Evolutionary conservation across 192 early-diverging fungal genomes (phyloP).

Genomic region (Endogone sp.): DNA sequence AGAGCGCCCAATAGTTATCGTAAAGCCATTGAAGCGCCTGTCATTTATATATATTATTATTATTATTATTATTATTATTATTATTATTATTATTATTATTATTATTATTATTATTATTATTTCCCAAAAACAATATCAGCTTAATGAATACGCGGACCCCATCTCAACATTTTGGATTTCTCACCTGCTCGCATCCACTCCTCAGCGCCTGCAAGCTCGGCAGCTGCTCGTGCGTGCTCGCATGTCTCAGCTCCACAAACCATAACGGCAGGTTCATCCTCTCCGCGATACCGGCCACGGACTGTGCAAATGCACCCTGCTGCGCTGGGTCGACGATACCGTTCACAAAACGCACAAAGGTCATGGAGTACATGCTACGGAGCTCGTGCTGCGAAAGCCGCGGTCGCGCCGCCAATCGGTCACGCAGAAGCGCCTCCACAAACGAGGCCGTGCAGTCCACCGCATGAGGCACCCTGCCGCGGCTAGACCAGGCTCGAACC

Average conservation of each 20-base stretch:
- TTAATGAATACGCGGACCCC: too few relatives aligned
- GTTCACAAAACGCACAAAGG: constrained; percentile 56
- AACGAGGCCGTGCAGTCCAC: constrained; percentile 62
- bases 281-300: constrained; percentile 43
- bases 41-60: neutral
- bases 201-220: constrained; percentile 53
- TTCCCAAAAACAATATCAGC: neutral
- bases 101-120: constrained; percentile 1
- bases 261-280: constrained; percentile 54
- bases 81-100: too few relatives aligned
- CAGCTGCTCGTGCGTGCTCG: constrained; percentile 58
- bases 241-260: constrained; percentile 68
- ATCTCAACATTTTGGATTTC: too few relatives aligned
- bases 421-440: constrained; percentile 53
- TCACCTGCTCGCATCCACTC: constrained; percentile 35
- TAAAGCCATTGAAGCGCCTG: constrained; percentile 56
- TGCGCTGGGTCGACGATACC: constrained; percentile 56
- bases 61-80: neutral
- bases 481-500: constrained; percentile 65
- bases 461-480: constrained; percentile 65
- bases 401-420: constrained; percentile 17
- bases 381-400: constrained; percentile 39
- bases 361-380: constrained; percentile 40
- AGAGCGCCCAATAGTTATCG: constrained; percentile 50
- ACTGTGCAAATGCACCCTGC: constrained; percentile 47